phyloP scores from a whole-genome alignment of 768 basidiomycete genomes.

The Nidularia pulvinata region DNA sequence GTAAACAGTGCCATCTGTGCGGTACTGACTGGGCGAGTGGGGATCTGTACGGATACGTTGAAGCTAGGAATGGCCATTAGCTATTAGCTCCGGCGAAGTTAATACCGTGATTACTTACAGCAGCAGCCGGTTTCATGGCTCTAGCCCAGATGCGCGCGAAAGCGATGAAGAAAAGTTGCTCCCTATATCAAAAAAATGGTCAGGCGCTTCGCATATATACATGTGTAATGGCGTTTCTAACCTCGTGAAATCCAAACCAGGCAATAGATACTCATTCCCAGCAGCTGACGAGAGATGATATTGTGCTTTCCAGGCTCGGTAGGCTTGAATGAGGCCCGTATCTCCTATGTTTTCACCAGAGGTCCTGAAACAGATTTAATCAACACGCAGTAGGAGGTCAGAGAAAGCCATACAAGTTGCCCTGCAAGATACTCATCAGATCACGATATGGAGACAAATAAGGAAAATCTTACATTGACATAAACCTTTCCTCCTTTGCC shows the following conservation, averaged over 20 bases:
- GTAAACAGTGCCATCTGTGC: constrained; percentile 84
- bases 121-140: constrained; percentile 76
- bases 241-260: constrained; percentile 80
- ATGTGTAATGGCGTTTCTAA: constrained; percentile 15
- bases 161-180: constrained; percentile 94
- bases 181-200: constrained; percentile 36
- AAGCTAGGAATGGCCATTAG: constrained; percentile 36
- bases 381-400: background rate
- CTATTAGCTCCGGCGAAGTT: background rate
- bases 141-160: constrained; percentile 89
- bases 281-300: constrained; percentile 54
- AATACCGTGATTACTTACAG: constrained; percentile 41
- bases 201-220: background rate
- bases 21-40: constrained; percentile 79
- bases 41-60: constrained; percentile 86
- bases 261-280: constrained; percentile 74
- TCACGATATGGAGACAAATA: background rate
- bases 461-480: constrained; percentile 65
- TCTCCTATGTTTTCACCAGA: constrained; percentile 94
- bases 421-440: constrained; percentile 34
- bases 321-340: constrained; percentile 82
- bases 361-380: constrained; percentile 47
- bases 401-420: constrained; percentile 58
- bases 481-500: constrained; percentile 82
- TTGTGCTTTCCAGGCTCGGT: constrained; percentile 88